Conservation (phyloP, 208 protist species). For the Kentomonas sorsogonicus region DNA sequence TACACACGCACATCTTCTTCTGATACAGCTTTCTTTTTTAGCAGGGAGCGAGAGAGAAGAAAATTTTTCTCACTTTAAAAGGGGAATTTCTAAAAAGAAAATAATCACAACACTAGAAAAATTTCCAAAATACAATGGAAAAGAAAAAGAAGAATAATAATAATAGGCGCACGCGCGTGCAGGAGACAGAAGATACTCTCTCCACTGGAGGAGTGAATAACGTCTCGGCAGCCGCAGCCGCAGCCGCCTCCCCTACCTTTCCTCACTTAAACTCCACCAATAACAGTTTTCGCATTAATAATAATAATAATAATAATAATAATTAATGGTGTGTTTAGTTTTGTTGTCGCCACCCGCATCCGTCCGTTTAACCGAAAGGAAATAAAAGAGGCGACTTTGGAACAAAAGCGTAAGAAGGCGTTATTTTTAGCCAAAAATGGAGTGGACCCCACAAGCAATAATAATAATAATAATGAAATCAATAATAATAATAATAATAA, state of each 20-base stretch:
- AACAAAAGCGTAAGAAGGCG: too few relatives aligned
- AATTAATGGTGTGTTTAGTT: slow-evolving; percentile 24
- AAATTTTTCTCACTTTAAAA: too few relatives aligned
- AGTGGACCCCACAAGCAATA: not conserved
- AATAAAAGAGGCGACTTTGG: slow-evolving; percentile 14
- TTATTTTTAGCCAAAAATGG: not conserved
- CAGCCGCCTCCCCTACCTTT: too few relatives aligned
- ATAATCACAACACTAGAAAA: not conserved
- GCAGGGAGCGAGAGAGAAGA: not conserved
- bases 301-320: not conserved
- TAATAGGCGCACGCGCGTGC: too few relatives aligned
- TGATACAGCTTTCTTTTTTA: not conserved
- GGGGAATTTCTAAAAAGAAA: not conserved
- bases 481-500: too few relatives aligned
- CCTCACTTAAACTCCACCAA: too few relatives aligned
- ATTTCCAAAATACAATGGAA: not conserved
- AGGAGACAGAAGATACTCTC: not conserved
- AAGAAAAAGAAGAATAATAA: not conserved
- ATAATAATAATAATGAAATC: slow-evolving; percentile 2
- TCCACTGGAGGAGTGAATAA: not conserved
- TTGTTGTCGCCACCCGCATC: slow-evolving; percentile 55
- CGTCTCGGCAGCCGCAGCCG: too few relatives aligned
- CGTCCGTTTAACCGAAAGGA: slow-evolving; percentile 47
- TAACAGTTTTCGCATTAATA: not conserved
- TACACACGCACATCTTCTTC: slow-evolving; percentile 7